A percentile compares a stretch with the other conserved stretches of the same genome.
Evolutionary conservation across 2,329 filamentous ascomycete species (phyloP).

Genomic region (Domatiomyces globalis): DNA sequence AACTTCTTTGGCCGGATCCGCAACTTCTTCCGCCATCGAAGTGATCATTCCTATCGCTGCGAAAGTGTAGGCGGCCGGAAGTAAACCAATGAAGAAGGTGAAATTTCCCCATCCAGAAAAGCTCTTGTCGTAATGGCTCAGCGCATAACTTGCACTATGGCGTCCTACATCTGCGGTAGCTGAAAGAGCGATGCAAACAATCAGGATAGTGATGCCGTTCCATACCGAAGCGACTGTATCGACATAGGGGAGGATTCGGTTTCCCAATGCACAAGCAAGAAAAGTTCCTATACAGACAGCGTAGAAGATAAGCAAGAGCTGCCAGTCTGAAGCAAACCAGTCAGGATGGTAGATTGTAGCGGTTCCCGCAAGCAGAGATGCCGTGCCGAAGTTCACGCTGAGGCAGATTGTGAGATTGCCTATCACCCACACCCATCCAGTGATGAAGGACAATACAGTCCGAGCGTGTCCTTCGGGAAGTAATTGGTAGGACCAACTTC

Average conservation of each 20-base stretch:
- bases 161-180: constrained; percentile 41
- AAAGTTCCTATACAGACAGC: constrained; percentile 52
- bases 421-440: constrained; percentile 40
- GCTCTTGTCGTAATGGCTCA: constrained; percentile 43
- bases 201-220: constrained; percentile 41
- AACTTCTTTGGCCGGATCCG: constrained; percentile 38
- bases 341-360: constrained; percentile 42
- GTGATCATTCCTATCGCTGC: constrained; percentile 49
- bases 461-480: constrained; percentile 24
- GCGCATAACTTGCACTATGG: constrained; percentile 37
- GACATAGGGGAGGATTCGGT: constrained; percentile 50
- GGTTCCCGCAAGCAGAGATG: constrained; percentile 39
- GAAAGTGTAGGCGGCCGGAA: constrained; percentile 46
- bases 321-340: constrained; percentile 43
- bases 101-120: constrained; percentile 46
- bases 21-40: constrained; percentile 48
- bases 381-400: constrained; percentile 40
- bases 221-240: constrained; percentile 45
- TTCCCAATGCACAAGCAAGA: constrained; percentile 51
- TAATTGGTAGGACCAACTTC: constrained; percentile 37
- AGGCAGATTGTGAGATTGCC: constrained; percentile 41
- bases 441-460: constrained; percentile 37
- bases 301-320: constrained; percentile 58
- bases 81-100: constrained; percentile 48
- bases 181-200: constrained; percentile 43